Evolutionary conservation across 1,284 basidiomycete species (phyloP).

Genomic region (Cryptococcus wingfieldii): DNA sequence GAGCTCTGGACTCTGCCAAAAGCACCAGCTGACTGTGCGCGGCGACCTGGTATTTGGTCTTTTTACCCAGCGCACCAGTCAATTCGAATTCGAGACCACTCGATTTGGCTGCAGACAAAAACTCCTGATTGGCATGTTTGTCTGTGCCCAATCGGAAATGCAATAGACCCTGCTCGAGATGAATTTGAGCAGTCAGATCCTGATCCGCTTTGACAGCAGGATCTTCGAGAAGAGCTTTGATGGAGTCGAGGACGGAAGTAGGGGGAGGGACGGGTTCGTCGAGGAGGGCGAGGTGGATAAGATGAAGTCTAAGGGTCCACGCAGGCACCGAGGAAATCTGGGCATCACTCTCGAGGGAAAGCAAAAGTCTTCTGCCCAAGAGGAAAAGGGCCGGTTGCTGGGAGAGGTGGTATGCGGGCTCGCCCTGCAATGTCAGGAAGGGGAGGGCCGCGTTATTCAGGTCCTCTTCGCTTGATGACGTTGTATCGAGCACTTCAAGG

Average conservation of each 20-base stretch:
- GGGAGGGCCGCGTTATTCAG: slow-evolving; percentile 65
- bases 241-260: slow-evolving; percentile 52
- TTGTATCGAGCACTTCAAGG: slow-evolving; percentile 29
- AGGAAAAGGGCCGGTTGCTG: slow-evolving; percentile 67
- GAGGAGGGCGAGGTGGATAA: slow-evolving; percentile 76
- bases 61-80: slow-evolving; percentile 86
- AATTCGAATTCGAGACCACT: slow-evolving; percentile 84
- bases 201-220: slow-evolving; percentile 17
- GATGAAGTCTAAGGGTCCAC: slow-evolving; percentile 74
- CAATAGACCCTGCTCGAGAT: slow-evolving; percentile 76
- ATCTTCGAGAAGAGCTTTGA: slow-evolving; percentile 53
- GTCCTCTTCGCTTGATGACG: slow-evolving; percentile 52
- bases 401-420: slow-evolving; percentile 93
- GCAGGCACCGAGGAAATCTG: slow-evolving; percentile 56
- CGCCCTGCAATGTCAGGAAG: slow-evolving; percentile 77
- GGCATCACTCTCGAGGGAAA: slow-evolving; percentile 50
- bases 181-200: slow-evolving; percentile 65
- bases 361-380: slow-evolving; percentile 68
- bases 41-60: slow-evolving; percentile 87
- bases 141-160: slow-evolving; percentile 69
- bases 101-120: slow-evolving; percentile 71
- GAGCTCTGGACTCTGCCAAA: slow-evolving; percentile 74
- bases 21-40: slow-evolving; percentile 87
- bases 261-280: slow-evolving; percentile 75
- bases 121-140: slow-evolving; percentile 70